Evolutionary conservation across 805 yeast species (phyloP), one percentile per base, ranked within the genome.

Genomic region (Saccharomyces kudriavzevii): DNA sequence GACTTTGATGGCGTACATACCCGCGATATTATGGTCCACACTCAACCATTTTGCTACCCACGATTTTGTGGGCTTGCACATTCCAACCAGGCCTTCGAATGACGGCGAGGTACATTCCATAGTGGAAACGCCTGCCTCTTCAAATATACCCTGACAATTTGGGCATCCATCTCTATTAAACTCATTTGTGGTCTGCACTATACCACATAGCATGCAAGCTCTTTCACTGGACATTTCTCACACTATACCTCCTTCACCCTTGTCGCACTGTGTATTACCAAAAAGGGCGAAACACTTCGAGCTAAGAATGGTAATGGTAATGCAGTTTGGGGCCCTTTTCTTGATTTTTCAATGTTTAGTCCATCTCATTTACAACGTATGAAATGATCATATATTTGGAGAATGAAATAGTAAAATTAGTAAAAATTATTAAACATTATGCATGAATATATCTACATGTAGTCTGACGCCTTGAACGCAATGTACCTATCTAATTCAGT

Each of bases 21-120:
- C 99, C 0, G 95, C 87, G 24, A 82, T 84, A 67, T 89, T 89
- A 17, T 88, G 85, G 64, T 89, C 96, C 30, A 92, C 85, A 69
- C 97, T 82, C 53, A 92, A 75, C 99, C 99, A 92, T 66, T 87
- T 82, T 14, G 97, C 97, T 43, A 89, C 97, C 99, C 99, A 92
- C 1, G 97, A 89, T 35, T 78, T 80, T 50, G 82, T 81, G 50
- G 92, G 89, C 56, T 86, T 90, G 49, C 95, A 89, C 57, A 89
- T 77, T 2, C 97, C 97, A 4, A 92, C 96, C 31, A 88, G 74
- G 0, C 99, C 99, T 74, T 92, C 99, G 67, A 90, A 92, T 0
- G 96, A 83, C 43, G 98, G 98, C 20, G 97, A 89, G 5, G 98
- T 94, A 70, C 96, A 89, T 65, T 90, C 96, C 50, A 87, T 87